phyloP scores from a whole-genome alignment of 2,329 filamentous ascomycete genomes.

The Diaporthe citri region DNA sequence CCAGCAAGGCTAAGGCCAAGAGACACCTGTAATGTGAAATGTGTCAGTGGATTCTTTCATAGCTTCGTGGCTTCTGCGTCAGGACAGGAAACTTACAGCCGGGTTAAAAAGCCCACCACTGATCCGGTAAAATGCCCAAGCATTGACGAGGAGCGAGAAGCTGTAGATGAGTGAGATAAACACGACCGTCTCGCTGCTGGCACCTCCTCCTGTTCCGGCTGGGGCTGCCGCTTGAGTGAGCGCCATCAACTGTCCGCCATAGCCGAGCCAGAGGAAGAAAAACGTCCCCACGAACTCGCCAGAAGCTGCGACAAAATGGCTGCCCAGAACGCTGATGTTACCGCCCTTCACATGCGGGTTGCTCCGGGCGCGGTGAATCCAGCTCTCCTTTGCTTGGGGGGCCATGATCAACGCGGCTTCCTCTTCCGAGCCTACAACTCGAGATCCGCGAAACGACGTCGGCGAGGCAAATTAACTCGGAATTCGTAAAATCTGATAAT shows the following conservation, averaged over 20 bases:
- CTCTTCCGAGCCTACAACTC: not conserved
- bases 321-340: not conserved
- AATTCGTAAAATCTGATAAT: not conserved
- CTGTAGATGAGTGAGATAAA: conserved; percentile 5
- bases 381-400: not conserved
- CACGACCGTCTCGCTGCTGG: conserved; percentile 6
- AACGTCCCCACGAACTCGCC: not conserved
- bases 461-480: no score
- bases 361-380: not conserved
- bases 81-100: not conserved
- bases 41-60: not conserved
- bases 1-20: not conserved
- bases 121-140: conserved; percentile 15
- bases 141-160: conserved; percentile 2
- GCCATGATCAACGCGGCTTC: not conserved
- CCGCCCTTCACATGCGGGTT: not conserved
- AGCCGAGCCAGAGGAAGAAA: conserved; percentile 9
- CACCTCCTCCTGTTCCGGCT: not conserved
- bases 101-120: conserved; percentile 5
- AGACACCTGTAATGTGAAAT: not conserved
- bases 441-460: not conserved
- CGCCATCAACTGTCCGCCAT: conserved; percentile 3
- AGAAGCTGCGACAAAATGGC: not conserved
- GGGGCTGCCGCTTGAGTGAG: not conserved
- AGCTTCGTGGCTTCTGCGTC: not conserved